These are phyloP conservation scores for Cadophora sp. DNA, from an alignment of 2,329 filamentous ascomycete species.

Conservation along the genomic window DNA sequence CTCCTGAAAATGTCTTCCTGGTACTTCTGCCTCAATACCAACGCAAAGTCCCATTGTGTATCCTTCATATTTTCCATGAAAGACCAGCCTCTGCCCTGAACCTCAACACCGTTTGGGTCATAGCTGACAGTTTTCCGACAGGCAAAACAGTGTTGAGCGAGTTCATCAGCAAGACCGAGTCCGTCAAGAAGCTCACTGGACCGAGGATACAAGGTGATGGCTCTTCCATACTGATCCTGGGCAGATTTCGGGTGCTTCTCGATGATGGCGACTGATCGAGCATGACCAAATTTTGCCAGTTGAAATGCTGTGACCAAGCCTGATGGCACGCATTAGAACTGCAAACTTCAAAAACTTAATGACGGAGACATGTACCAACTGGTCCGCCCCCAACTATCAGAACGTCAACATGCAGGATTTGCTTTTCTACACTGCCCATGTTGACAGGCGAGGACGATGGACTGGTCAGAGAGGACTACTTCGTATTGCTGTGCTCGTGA, in stretches of 20 bases:
- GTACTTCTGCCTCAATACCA: conserved; percentile 62
- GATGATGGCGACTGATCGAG: conserved; percentile 52
- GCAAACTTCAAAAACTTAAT: conserved; percentile 2
- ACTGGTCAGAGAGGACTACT: background rate
- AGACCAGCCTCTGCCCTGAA: conserved; percentile 54
- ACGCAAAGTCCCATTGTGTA: conserved; percentile 57
- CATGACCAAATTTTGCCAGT: conserved; percentile 48
- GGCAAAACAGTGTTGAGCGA: conserved; percentile 59
- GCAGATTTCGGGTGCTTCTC: conserved; percentile 55
- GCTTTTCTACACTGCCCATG: conserved; percentile 34
- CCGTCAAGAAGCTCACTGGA: conserved; percentile 59
- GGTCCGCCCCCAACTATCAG: conserved; percentile 53
- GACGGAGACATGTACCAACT: conserved; percentile 45
- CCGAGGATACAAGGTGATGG: conserved; percentile 59
- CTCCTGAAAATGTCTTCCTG: conserved; percentile 59
- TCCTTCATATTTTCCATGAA: conserved; percentile 61
- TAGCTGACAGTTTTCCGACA: conserved; percentile 57
- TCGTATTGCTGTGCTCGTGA: background rate
- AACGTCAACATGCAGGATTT: conserved; percentile 43
- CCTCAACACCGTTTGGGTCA: conserved; percentile 52
- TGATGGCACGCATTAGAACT: conserved; percentile 7
- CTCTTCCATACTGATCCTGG: conserved; percentile 59
- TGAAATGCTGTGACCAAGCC: conserved; percentile 52
- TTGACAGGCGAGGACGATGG: background rate
- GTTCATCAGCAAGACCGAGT: conserved; percentile 54